Conservation (phyloP, 331 rosid species). For the Quercus phellos region DNA sequence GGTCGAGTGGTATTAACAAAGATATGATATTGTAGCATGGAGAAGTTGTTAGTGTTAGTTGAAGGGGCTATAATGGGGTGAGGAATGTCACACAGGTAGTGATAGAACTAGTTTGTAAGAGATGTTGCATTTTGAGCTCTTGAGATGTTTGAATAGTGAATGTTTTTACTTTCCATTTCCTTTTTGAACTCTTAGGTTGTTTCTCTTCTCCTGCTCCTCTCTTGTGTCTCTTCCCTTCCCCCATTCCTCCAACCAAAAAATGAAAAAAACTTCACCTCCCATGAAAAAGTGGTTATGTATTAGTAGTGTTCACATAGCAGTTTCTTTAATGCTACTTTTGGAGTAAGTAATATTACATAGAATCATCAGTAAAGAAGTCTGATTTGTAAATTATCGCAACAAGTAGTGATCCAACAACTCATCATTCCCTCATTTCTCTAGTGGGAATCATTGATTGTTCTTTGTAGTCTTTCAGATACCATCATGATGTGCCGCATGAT, state of each 20-base stretch:
- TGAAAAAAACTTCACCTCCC: neutral
- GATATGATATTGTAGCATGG: too few relatives aligned
- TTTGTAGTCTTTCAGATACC: constrained; percentile 20
- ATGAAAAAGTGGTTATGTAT: neutral
- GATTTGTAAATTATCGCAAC: neutral
- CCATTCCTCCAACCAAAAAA: too few relatives aligned
- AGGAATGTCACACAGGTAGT: neutral
- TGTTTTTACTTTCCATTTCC: neutral
- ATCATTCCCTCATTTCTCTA: constrained; percentile 7
- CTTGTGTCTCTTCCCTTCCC: too few relatives aligned
- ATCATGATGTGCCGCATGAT: constrained; percentile 5
- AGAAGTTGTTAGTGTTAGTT: neutral
- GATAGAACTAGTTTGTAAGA: neutral
- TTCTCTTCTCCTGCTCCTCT: too few relatives aligned
- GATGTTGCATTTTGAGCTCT: neutral
- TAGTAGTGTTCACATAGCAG: neutral
- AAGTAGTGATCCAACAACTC: neutral
- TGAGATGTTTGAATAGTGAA: neutral
- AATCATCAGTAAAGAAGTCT: neutral
- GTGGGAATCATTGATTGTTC: constrained; percentile 10
- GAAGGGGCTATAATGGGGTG: neutral
- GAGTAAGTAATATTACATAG: neutral
- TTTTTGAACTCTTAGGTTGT: too few relatives aligned
- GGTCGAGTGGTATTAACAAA: too few relatives aligned
- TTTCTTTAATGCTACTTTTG: neutral